These are phyloP conservation scores for Macadamia tetraphylla DNA, from an alignment of 164 flowering plant genomes.

Conservation along the genomic window DNA sequence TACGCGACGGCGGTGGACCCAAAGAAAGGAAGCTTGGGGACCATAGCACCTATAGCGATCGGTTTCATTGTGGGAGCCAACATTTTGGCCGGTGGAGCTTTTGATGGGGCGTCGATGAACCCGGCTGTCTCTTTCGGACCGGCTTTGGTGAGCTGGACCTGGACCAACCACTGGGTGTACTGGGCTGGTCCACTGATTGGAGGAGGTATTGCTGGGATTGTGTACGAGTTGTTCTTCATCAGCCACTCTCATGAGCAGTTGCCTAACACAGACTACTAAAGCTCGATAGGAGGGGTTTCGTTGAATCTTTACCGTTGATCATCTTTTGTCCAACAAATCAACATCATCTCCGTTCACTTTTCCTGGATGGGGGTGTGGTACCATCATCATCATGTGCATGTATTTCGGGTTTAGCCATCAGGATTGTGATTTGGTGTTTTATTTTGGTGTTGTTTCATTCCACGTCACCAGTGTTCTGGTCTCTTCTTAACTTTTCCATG, in stretches of 20 bases:
- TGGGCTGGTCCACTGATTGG: slow-evolving; percentile 84
- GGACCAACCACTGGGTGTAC: slow-evolving; percentile 75
- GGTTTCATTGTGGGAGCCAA: slow-evolving; percentile 84
- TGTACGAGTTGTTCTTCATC: slow-evolving; percentile 56
- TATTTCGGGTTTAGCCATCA: no score
- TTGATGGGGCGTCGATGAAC: slow-evolving; percentile 87
- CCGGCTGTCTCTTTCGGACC: slow-evolving; percentile 81
- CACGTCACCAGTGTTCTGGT: no score
- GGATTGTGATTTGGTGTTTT: no score
- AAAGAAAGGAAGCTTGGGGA: slow-evolving; percentile 57
- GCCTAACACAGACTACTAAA: background rate
- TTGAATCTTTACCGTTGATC: no score
- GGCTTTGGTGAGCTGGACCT: slow-evolving; percentile 67
- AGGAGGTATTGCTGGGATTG: slow-evolving; percentile 57
- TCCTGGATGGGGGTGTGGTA: no score
- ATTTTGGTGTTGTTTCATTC: no score
- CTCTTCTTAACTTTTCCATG: no score
- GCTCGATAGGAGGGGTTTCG: background rate
- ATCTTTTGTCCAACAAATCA: no score
- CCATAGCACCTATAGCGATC: slow-evolving; percentile 69
- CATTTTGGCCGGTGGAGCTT: slow-evolving; percentile 69
- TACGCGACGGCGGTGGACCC: slow-evolving; percentile 80
- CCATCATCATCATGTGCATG: no score
- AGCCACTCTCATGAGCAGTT: slow-evolving; percentile 36
- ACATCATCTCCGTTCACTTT: no score